These are phyloP conservation scores for Tetradesmus obliquus DNA, from an alignment of 139 green algal species.

Conservation along the genomic window DNA sequence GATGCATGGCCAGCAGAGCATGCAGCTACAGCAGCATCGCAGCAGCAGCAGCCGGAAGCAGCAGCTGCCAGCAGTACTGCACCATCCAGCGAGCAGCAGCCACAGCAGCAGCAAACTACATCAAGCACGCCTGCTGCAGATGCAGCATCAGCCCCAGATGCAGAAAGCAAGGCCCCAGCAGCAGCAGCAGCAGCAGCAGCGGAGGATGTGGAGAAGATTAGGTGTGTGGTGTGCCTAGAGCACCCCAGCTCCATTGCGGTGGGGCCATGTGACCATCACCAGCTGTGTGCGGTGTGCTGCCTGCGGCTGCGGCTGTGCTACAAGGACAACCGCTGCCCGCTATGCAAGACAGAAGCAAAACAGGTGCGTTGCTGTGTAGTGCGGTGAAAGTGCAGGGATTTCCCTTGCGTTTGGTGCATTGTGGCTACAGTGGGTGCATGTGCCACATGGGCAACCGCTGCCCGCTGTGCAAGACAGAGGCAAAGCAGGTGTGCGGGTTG, in stretches of 20 bases:
- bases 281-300: slow-evolving; percentile 65
- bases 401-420: too few relatives aligned
- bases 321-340: slow-evolving; percentile 66
- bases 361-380: background rate
- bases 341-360: slow-evolving; percentile 74
- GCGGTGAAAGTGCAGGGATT: too few relatives aligned
- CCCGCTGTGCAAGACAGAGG: slow-evolving; percentile 50
- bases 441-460: slow-evolving; percentile 58
- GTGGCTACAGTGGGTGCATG: background rate
- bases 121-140: background rate
- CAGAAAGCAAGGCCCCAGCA: background rate
- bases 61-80: background rate
- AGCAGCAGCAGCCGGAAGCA: background rate
- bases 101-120: background rate
- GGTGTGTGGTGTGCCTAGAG: slow-evolving; percentile 65
- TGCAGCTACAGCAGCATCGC: background rate
- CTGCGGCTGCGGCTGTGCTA: slow-evolving; percentile 80
- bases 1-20: background rate
- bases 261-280: slow-evolving; percentile 65
- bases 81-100: background rate
- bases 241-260: slow-evolving; percentile 52
- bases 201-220: slow-evolving; percentile 11
- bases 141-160: background rate
- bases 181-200: slow-evolving; percentile 21
- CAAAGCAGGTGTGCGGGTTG: background rate